phyloP scores from a whole-genome alignment of 805 yeast species.

The Ogataea ramenticola region DNA sequence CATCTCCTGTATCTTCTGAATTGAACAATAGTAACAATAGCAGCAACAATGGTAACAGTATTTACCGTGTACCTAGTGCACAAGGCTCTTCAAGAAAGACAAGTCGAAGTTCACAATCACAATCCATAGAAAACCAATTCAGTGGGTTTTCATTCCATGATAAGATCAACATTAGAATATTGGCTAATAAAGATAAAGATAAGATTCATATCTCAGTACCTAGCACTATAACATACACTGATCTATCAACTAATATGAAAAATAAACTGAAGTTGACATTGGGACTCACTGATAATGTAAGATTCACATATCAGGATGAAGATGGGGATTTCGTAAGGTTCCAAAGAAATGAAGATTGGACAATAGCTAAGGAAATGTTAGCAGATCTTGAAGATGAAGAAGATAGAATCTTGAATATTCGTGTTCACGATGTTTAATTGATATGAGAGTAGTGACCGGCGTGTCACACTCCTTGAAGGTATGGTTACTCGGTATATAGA shows the following conservation, averaged over 20 bases:
- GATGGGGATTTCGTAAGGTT: constrained; percentile 90
- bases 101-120: background rate
- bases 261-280: constrained; percentile 50
- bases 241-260: constrained; percentile 36
- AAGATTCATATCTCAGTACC: constrained; percentile 64
- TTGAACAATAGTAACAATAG: background rate
- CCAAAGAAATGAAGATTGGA: constrained; percentile 84
- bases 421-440: background rate
- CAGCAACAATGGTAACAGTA: background rate
- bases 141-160: background rate
- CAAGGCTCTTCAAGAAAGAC: background rate
- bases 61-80: background rate
- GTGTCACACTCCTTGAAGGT: too few species aligned
- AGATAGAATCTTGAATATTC: constrained; percentile 23
- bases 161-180: constrained; percentile 21
- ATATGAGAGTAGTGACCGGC: too few species aligned
- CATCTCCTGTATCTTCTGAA: constrained; percentile 20
- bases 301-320: constrained; percentile 83
- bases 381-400: constrained; percentile 41
- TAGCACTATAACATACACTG: constrained; percentile 10
- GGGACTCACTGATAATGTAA: constrained; percentile 42
- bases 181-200: constrained; percentile 40
- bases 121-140: background rate
- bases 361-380: constrained; percentile 69
- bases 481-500: too few species aligned